Base-by-base conservation (phyloP, 768 basidiomycete genomes). In the Boletellus emodensis region DNA sequence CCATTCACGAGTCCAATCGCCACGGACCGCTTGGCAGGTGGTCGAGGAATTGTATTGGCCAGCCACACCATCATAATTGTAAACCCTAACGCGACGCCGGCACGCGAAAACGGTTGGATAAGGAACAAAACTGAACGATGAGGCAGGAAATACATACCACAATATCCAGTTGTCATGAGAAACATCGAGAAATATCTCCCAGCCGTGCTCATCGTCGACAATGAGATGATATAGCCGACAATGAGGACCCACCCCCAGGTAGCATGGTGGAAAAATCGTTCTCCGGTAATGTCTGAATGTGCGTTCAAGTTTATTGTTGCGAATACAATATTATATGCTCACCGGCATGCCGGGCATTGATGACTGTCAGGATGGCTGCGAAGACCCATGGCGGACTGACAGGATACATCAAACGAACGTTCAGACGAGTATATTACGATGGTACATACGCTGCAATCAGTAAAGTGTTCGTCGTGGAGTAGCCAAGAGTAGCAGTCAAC, bases 161-260 rank as follows among this genome's bases (percentile, higher is more conserved):
- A 13, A 54, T 80, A 80, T 42, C 83, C 82, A 47, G 66, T 64
- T 0, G 83, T 76, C 81, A 86, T 83, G 34, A 85, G 69, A 65
- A 84, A 84, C 63, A 85, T 65, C 1, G 30, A 30, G 7, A 30
- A 30, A 30, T 30, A 30, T 30, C 30, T 30, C 8, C 30, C 30
- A 30, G 30, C 30, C 30, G 30, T 30, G 30, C 10, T 7, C 30
- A 30, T 73, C 0, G 82, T 84, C 2, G 75, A 75, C 17, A 84
- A 61, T 2, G 75, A 77, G 51, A 85, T 81, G 53, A 85, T 78
- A 55, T 78, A 85, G 1, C 80, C 84, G 2, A 82, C 36, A 3
- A 84, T 80, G 43, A 76, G 75, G 4, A 69, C 77, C 81, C 81
- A 83, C 2, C 30, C 10, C 30, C 30, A 7, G 30, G 30, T 8